Evolutionary conservation across 2,329 filamentous ascomycete genomes (phyloP), one percentile per base, ranked within the genome.

Genomic region (Bipolaris oryzae): DNA sequence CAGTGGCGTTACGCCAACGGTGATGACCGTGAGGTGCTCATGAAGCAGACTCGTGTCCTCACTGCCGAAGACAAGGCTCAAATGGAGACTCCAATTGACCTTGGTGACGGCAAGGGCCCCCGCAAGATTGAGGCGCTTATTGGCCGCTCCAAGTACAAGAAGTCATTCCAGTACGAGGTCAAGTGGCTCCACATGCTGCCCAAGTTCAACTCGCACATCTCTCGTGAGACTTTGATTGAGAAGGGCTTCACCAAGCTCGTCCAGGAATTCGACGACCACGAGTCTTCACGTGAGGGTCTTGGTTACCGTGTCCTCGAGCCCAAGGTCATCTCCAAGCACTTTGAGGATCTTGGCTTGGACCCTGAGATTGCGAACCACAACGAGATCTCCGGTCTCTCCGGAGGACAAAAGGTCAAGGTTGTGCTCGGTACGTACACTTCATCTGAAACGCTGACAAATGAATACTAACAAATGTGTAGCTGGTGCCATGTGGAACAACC

Each of bases 321-420:
- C 46, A 91, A 93, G 71, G 87, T 96, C 73, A 98, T 99, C 78
- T 90, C 91, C 57, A 96, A 98, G 85, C 95, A 99, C 80, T 99
- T 99, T 72, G 93, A 98, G 71, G 95, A 99, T 71, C 85, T 98
- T 34, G 95, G 95, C 57, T 86, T 99, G 48, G 95, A 98, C 76
- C 93, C 94, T 0, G 95, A 99, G 73, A 98, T 99, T 73, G 95
- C 95, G 72, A 96, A 97, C 80, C 95, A 99, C 86, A 98, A 97
- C 78, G 90, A 97, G 79, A 99, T 99, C 70, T 92, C 91, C 61
- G 95, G 93, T 71, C 84, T 99, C 11, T 97, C 93, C 9, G 95
- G 95, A 79, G 95, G 95, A 13, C 95, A 99, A 76, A 98, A 98
- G 80, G 95, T 99, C 81, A 99, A 99, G 85, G 95, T 99, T 45